These are phyloP conservation scores for Neostapfia colusana DNA, from an alignment of 176 grass and related monocot species.

Conservation along the genomic window DNA sequence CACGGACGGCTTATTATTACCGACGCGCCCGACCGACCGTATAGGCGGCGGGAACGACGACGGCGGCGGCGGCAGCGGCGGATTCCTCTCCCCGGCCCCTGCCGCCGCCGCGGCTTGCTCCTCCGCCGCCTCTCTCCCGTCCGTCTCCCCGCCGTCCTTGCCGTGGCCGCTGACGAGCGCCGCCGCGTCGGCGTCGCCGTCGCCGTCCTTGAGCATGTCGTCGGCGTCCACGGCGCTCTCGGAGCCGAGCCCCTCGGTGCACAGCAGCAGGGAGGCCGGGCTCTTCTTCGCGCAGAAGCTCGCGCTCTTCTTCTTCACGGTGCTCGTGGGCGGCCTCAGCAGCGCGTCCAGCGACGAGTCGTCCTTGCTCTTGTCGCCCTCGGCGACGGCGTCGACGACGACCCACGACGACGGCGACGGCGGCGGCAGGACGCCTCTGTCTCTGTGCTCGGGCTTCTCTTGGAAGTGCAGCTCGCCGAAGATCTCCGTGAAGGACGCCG, in stretches of 20 bases:
- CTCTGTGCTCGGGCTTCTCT: slow-evolving; percentile 44
- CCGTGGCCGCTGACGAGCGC: not conserved
- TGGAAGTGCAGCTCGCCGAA: slow-evolving; percentile 94
- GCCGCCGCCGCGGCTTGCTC: not conserved
- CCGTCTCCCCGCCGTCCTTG: not conserved
- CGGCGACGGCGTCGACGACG: slow-evolving; percentile 33
- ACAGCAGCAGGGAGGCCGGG: slow-evolving; percentile 46
- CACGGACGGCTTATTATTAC: slow-evolving; percentile 61
- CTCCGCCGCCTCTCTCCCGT: too few species aligned
- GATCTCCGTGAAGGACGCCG: slow-evolving; percentile 79
- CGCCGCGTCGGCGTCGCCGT: slow-evolving; percentile 13
- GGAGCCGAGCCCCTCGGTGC: slow-evolving; percentile 83
- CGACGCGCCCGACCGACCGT: slow-evolving; percentile 56
- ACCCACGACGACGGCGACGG: not conserved
- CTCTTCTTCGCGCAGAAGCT: slow-evolving; percentile 67
- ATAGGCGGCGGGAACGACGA: slow-evolving; percentile 68
- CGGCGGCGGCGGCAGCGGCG: not conserved
- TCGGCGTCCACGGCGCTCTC: slow-evolving; percentile 80
- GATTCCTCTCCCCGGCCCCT: not conserved
- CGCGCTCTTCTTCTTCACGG: slow-evolving; percentile 41
- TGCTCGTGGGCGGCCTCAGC: slow-evolving; percentile 27
- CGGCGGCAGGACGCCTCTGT: not conserved
- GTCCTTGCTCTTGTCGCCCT: slow-evolving; percentile 50
- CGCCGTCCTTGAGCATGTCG: slow-evolving; percentile 56
- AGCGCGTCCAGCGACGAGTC: slow-evolving; percentile 53